Conservation (phyloP, 106 monocot genomes). For the Apostasia shenzhenica region DNA sequence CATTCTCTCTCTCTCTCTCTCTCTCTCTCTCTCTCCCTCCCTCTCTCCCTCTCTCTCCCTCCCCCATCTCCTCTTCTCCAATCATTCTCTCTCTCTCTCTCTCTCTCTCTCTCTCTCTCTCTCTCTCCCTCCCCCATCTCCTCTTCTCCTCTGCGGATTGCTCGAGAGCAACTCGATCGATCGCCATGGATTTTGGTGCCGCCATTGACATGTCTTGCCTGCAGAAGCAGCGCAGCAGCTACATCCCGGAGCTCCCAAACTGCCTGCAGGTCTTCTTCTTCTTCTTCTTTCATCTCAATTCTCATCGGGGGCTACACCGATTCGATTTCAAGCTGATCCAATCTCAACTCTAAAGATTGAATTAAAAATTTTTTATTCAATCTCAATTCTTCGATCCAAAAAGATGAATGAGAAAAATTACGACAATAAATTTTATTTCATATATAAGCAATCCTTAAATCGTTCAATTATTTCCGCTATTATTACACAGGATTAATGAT, state of each 20-base stretch:
- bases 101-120: background rate
- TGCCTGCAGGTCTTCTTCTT: constrained; percentile 26
- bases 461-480: too few relatives aligned
- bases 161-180: background rate
- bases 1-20: background rate
- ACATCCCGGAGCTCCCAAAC: constrained; percentile 27
- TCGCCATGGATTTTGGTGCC: constrained; percentile 13
- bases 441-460: background rate
- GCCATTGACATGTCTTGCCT: constrained; percentile 30
- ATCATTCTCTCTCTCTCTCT: background rate
- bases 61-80: too few relatives aligned
- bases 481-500: too few relatives aligned
- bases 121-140: background rate
- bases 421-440: background rate
- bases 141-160: background rate
- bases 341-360: background rate
- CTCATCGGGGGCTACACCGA: too few relatives aligned
- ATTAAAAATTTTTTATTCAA: background rate
- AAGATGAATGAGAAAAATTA: too few relatives aligned
- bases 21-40: background rate
- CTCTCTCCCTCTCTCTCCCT: too few relatives aligned
- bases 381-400: background rate
- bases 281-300: background rate
- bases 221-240: constrained; percentile 31
- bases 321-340: too few relatives aligned